A percentile compares a stretch with the other conserved stretches of the same genome.
phyloP scores from a whole-genome alignment of 805 yeast genomes.

The Babjeviella inositovora region DNA sequence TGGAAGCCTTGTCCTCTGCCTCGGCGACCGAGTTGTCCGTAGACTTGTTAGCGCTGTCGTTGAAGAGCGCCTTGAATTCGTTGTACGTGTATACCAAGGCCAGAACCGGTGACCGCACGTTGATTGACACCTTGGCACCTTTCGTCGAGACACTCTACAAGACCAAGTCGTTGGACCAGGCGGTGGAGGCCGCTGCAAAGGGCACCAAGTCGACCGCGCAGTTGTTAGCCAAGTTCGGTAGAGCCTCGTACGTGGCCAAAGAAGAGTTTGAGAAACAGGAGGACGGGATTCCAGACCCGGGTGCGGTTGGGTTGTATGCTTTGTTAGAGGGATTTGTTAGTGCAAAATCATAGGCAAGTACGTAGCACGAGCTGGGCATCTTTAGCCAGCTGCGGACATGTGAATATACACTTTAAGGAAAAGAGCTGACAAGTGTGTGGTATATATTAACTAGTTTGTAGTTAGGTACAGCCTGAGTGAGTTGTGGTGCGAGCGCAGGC shows the following conservation, averaged over 20 bases:
- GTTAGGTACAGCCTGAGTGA: too few relatives aligned
- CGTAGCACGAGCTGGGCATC: too few relatives aligned
- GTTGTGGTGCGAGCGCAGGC: too few relatives aligned
- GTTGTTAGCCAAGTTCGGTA: constrained; percentile 75
- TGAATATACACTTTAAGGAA: too few relatives aligned
- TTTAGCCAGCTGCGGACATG: too few relatives aligned
- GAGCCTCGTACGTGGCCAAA: constrained; percentile 78
- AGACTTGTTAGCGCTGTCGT: constrained; percentile 25
- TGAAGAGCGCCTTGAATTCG: constrained; percentile 48
- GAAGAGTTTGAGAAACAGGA: constrained; percentile 33
- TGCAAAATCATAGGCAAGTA: too few relatives aligned
- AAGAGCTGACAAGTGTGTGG: too few relatives aligned
- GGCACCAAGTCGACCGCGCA: constrained; percentile 70
- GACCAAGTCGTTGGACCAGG: constrained; percentile 35
- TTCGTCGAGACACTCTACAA: constrained; percentile 48
- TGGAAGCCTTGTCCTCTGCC: constrained; percentile 19
- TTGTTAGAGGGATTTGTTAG: constrained; percentile 26
- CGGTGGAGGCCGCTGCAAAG: constrained; percentile 50
- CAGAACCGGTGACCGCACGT: constrained; percentile 74
- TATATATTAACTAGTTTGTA: too few relatives aligned
- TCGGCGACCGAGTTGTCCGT: constrained; percentile 11
- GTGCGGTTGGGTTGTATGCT: constrained; percentile 76
- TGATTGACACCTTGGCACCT: constrained; percentile 82
- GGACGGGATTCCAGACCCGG: constrained; percentile 88
- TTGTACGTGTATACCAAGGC: constrained; percentile 81